Evolutionary conservation across 208 protist species (phyloP).

Genomic region (Novymonas esmeraldas): DNA sequence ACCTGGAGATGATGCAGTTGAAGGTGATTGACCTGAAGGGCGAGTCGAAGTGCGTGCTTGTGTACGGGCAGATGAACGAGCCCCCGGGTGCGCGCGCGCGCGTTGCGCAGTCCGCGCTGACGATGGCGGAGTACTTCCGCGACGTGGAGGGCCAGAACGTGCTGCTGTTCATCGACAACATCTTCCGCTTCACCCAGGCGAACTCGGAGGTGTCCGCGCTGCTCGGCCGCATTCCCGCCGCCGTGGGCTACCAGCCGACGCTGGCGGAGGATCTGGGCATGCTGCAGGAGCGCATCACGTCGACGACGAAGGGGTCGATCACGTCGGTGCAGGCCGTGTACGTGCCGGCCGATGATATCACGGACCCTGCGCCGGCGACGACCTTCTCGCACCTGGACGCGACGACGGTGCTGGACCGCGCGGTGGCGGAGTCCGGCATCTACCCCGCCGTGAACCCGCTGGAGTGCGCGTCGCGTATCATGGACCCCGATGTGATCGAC

Average conservation of each 20-base stretch:
- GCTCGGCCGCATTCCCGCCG: conserved; percentile 98
- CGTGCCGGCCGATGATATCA: conserved; percentile 99
- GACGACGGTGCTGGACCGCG: conserved; percentile 97
- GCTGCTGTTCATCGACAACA: conserved; percentile 99
- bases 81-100: conserved; percentile 98
- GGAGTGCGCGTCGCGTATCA: conserved; percentile 97
- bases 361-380: conserved; percentile 98
- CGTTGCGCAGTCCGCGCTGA: conserved; percentile 97
- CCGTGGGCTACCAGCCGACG: conserved; percentile 99
- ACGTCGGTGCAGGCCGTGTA: conserved; percentile 98
- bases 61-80: conserved; percentile 99
- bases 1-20: conserved; percentile 98
- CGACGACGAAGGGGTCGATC: conserved; percentile 97
- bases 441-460: conserved; percentile 99
- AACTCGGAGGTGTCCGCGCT: conserved; percentile 98
- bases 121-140: conserved; percentile 99
- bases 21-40: conserved; percentile 94
- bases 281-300: conserved; percentile 98
- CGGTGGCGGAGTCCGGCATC: conserved; percentile 97
- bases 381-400: conserved; percentile 99
- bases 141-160: conserved; percentile 98
- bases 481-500: conserved; percentile 96
- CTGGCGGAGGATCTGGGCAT: conserved; percentile 98
- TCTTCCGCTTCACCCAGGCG: conserved; percentile 99
- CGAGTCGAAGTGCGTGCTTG: conserved; percentile 97